Evolutionary conservation across 441 rosid genomes (phyloP), one percentile per base, ranked within the genome.

Genomic region (Gossypium schwendimanii): DNA sequence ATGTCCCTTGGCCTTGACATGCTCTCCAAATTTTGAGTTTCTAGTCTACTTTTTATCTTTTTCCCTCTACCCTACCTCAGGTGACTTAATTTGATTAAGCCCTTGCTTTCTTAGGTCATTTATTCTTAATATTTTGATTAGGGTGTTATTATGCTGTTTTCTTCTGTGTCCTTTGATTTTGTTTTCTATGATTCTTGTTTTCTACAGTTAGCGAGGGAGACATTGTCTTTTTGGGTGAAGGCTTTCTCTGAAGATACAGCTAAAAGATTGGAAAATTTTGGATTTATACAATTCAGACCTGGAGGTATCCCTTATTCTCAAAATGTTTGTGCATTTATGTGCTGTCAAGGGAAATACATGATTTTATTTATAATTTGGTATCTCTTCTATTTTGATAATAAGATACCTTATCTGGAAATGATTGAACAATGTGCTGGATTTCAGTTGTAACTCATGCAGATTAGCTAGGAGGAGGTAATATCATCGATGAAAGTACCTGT

Each of bases 211-310:
- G 97, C 97, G 36, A 93, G 99, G 82, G 99, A 95, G 83, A 81
- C 97, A 2, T 76, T 95, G 80, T 95, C 99, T 73, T 95, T 91
- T 82, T 95, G 99, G 99, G 98, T 93, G 73, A 95, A 95, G 82
- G 99, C 99, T 76, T 95, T 93, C 79, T 95, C 99, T 20, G 97
- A 90, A 83, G 99, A 93, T 75, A 95, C 99, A 49, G 92, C 99
- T n/a, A 95, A 95, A 84, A 87, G 99, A 79, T 82, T 95, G 83
- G 97, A 95, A 81, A 95, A 95, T 60, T 95, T 87, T 73, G 99
- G 99, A 55, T 95, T 91, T 81, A 95, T 95, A 82, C 97, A 93
- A 65, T 87, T 88, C 67, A 89, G 98, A 78, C 91, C 98, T 73
- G 99, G 99, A 88, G 99, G 99, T 95, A 86, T 62, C 24, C 7